phyloP scores from a whole-genome alignment of 805 yeast genomes.

The Zygosaccharomyces lentus region DNA sequence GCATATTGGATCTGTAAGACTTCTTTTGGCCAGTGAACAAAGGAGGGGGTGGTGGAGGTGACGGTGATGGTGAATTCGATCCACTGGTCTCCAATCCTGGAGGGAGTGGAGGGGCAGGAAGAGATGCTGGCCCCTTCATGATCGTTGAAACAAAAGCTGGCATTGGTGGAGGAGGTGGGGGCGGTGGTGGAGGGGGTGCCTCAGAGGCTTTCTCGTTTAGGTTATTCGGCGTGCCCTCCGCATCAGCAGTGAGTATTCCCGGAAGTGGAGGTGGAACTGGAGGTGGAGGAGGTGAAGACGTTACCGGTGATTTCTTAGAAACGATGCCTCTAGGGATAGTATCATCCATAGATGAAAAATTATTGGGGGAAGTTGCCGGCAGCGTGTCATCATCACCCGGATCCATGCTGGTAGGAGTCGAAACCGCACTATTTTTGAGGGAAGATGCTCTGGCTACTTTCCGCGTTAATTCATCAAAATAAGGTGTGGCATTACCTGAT shows the following conservation, averaged over 20 bases:
- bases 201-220: slow-evolving; percentile 12
- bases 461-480: slow-evolving; percentile 25
- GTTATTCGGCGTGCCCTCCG: background rate
- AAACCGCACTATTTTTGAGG: slow-evolving; percentile 1
- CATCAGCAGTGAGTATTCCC: background rate
- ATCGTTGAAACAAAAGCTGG: slow-evolving; percentile 6
- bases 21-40: slow-evolving; percentile 4
- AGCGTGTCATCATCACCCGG: slow-evolving; percentile 4
- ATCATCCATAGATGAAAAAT: slow-evolving; percentile 26
- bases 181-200: slow-evolving; percentile 24
- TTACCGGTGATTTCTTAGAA: slow-evolving; percentile 2
- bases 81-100: slow-evolving; percentile 23
- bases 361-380: slow-evolving; percentile 12
- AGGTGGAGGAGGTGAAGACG: slow-evolving; percentile 7
- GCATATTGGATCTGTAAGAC: slow-evolving; percentile 18
- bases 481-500: slow-evolving; percentile 23
- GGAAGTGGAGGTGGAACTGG: slow-evolving; percentile 18
- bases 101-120: slow-evolving; percentile 36
- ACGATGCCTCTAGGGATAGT: slow-evolving; percentile 18
- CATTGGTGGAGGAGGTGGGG: slow-evolving; percentile 24
- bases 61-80: slow-evolving; percentile 25
- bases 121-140: slow-evolving; percentile 7
- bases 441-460: slow-evolving; percentile 16
- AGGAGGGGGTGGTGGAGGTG: slow-evolving; percentile 38
- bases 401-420: background rate